Evolutionary conservation across 176 grass and related monocot species (phyloP).

Genomic region (Oropetium thomaeum): DNA sequence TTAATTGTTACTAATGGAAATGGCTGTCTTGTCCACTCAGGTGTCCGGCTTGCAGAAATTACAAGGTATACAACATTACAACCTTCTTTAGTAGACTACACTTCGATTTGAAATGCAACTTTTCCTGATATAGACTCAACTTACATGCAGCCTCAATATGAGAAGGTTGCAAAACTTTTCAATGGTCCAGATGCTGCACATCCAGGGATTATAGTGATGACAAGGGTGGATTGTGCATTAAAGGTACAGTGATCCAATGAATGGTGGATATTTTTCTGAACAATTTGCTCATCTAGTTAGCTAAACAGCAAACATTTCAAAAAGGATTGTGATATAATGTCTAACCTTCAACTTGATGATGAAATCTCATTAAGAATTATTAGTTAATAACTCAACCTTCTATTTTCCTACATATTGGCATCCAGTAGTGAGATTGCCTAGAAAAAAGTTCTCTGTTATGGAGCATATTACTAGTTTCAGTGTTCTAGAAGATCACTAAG

Average conservation of each 20-base stretch:
- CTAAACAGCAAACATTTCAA: background rate
- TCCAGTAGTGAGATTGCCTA: background rate
- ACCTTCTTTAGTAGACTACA: background rate
- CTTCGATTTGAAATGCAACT: slow-evolving; percentile 7
- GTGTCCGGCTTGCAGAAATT: slow-evolving; percentile 99
- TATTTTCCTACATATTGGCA: background rate
- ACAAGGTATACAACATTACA: slow-evolving; percentile 62
- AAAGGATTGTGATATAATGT: background rate
- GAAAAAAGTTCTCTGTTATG: background rate
- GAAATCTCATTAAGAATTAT: background rate
- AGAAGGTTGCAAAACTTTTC: slow-evolving; percentile 95
- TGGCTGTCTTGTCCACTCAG: slow-evolving; percentile 43
- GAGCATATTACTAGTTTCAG: background rate
- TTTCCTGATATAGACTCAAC: slow-evolving; percentile 1
- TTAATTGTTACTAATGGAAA: slow-evolving; percentile 27
- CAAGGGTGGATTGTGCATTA: slow-evolving; percentile 90
- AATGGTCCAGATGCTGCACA: slow-evolving; percentile 83
- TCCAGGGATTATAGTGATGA: slow-evolving; percentile 77
- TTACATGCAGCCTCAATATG: slow-evolving; percentile 77
- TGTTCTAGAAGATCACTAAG: background rate
- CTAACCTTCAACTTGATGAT: background rate
- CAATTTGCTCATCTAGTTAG: background rate
- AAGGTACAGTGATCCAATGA: slow-evolving; percentile 63
- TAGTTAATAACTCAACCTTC: background rate
- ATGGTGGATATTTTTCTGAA: background rate